phyloP scores from a whole-genome alignment of 169 alveolate species.

The Cyclospora cayetanensis region DNA sequence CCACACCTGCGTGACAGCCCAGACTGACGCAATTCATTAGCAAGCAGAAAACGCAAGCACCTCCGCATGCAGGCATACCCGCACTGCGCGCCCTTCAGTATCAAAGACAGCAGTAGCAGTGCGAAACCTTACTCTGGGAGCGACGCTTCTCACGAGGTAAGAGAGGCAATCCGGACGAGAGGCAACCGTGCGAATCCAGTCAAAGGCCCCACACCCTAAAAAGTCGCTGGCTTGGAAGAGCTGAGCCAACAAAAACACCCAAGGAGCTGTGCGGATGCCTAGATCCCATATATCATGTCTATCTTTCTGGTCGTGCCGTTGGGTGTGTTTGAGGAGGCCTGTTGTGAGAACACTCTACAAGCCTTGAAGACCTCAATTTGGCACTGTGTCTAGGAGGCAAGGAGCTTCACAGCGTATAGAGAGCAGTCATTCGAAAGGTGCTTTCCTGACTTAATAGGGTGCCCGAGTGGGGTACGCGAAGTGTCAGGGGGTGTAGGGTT shows the following conservation, averaged over 20 bases:
- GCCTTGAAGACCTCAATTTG: no score
- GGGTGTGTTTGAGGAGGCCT: no score
- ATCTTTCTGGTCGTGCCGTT: no score
- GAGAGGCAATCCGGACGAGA: conserved; percentile 8
- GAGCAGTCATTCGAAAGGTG: no score
- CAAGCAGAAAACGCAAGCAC: background rate
- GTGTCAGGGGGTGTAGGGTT: background rate
- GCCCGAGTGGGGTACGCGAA: no score
- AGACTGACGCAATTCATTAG: background rate
- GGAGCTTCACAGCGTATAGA: no score
- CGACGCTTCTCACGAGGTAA: conserved; percentile 54
- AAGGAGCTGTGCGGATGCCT: background rate
- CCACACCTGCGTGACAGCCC: conserved; percentile 81
- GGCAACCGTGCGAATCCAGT: conserved; percentile 59
- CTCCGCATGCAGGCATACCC: background rate
- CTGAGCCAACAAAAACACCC: background rate
- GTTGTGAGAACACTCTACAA: no score
- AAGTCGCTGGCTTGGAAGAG: conserved; percentile 62
- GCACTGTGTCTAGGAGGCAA: no score
- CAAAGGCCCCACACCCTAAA: conserved; percentile 49
- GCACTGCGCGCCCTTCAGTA: background rate
- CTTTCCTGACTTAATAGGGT: no score
- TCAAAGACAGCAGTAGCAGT: background rate
- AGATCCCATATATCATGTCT: no score
- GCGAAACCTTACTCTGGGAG: conserved; percentile 41